These are phyloP conservation scores for Rosa lucieae DNA, from an alignment of 306 rosid genomes.

Conservation along the genomic window DNA sequence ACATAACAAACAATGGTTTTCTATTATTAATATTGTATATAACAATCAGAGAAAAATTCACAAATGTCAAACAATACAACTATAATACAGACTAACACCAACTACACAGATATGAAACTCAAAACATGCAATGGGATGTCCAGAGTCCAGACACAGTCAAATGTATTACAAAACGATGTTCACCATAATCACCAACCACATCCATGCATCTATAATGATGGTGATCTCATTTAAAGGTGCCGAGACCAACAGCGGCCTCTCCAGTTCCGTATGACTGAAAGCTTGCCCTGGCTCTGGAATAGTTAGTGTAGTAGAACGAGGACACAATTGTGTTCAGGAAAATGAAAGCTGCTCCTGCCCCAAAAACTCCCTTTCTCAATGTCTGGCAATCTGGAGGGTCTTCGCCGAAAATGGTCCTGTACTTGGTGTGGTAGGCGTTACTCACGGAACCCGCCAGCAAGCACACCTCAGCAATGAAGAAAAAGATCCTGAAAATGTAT, in stretches of 20 bases:
- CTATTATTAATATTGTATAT: constrained; percentile 28
- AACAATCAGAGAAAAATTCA: constrained; percentile 22
- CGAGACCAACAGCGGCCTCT: constrained; percentile 80
- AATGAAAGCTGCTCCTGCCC: constrained; percentile 83
- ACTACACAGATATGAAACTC: constrained; percentile 33
- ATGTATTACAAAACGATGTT: constrained; percentile 18
- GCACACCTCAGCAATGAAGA: constrained; percentile 88
- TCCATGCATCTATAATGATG: constrained; percentile 7
- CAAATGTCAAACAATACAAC: constrained; percentile 10
- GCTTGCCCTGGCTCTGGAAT: constrained; percentile 76
- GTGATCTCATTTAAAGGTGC: constrained; percentile 65
- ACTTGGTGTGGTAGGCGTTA: constrained; percentile 93
- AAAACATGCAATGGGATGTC: constrained; percentile 24
- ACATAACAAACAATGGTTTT: neutral
- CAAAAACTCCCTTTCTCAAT: constrained; percentile 89
- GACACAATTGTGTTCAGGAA: constrained; percentile 70
- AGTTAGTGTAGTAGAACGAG: constrained; percentile 72
- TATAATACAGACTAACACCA: constrained; percentile 32
- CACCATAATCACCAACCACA: constrained; percentile 14
- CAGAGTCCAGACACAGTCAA: constrained; percentile 31
- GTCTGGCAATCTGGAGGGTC: constrained; percentile 60
- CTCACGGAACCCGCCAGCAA: constrained; percentile 89
- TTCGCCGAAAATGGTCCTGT: constrained; percentile 40
- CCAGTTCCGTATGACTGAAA: constrained; percentile 62
- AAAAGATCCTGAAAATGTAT: constrained; percentile 60